Evolutionary conservation across 108 stramenopile species (phyloP), one percentile per base, ranked within the genome.

Genomic region (Conticribra guillardii): DNA sequence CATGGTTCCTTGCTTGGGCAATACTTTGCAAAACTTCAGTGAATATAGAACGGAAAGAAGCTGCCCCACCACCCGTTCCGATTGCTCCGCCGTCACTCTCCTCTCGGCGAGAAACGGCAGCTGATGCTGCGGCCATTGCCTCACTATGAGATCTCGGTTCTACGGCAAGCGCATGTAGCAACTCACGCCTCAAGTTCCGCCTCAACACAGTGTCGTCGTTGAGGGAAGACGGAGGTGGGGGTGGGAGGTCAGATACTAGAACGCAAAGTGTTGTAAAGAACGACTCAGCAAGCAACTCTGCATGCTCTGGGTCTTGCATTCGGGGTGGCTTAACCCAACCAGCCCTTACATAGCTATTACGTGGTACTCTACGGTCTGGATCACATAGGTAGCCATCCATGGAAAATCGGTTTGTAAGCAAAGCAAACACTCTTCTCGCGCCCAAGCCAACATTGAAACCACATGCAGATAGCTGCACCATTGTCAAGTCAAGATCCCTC

Each of bases 121-220:
- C 81, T 24, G 88, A 86, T 50, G 89, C 90, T 4, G 90, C 90
- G 9, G 73, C 59, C 84, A 90, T 84, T 1, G 93, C 93, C 71
- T 95, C 90, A 66, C 92, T 93, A 75, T 94, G 89, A 17, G 94
- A 95, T 60, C 92, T 64, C 4, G 96, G 94, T 64, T 89, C 91
- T 1, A 90, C 91, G 9, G 92, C 95, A 24, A 98, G 81, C 5
- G 90, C 87, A 78, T 98, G 97, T 8, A 98, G 81, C 0, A 98
- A 55, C 65, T 98, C 97, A 22, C 97, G 77, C 37, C 88, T 82
- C 29, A 96, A 79, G 56, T 82, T 94, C 46, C 80, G 80, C 56
- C 84, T 71, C 47, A 92, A 64, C 41, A 70, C 82, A 21, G 68
- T 65, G 60, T 87, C 79, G 48, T 92, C 89, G 23, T 76, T 71